Conservation (phyloP, 805 yeast genomes). For the Cyberlindnera maritima region DNA sequence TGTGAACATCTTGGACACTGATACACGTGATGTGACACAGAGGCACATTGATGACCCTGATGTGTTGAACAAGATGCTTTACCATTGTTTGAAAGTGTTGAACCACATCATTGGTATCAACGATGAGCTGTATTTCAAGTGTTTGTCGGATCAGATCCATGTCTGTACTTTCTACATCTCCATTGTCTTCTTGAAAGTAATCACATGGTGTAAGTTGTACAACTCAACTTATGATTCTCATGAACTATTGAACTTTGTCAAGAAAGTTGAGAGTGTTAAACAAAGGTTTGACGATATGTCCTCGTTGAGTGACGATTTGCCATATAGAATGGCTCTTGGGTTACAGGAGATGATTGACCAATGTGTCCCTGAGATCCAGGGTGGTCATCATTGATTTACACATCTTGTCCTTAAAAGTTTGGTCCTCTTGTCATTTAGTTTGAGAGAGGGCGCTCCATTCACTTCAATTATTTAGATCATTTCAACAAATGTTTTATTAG, state of each 20-base stretch:
- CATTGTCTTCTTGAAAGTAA: conserved; percentile 23
- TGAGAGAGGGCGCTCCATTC: too few species aligned
- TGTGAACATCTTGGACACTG: conserved; percentile 10
- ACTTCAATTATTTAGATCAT: too few species aligned
- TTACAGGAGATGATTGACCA: conserved; percentile 19
- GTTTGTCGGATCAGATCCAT: conserved; percentile 69
- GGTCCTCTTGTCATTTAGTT: background rate
- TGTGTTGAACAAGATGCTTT: conserved; percentile 24
- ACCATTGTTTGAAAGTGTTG: conserved; percentile 25
- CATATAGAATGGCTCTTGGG: conserved; percentile 20
- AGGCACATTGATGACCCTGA: conserved; percentile 20
- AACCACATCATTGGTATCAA: conserved; percentile 27
- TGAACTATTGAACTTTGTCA: conserved; percentile 20
- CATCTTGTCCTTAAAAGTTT: too few species aligned
- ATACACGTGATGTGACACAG: conserved; percentile 15
- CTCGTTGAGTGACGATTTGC: conserved; percentile 20
- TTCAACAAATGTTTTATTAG: too few species aligned
- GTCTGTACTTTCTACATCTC: conserved; percentile 31
- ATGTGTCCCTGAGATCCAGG: conserved; percentile 13
- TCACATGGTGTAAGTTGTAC: conserved; percentile 24
- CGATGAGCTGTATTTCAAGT: conserved; percentile 57
- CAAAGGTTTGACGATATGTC: conserved; percentile 19
- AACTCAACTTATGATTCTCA: conserved; percentile 20
- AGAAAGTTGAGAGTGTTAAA: conserved; percentile 20
- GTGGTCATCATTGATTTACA: background rate